A percentile compares a stretch with the other conserved stretches of the same genome.
Evolutionary conservation across 2,329 filamentous ascomycete genomes (phyloP).

Genomic region (Diaporthe longicolla): DNA sequence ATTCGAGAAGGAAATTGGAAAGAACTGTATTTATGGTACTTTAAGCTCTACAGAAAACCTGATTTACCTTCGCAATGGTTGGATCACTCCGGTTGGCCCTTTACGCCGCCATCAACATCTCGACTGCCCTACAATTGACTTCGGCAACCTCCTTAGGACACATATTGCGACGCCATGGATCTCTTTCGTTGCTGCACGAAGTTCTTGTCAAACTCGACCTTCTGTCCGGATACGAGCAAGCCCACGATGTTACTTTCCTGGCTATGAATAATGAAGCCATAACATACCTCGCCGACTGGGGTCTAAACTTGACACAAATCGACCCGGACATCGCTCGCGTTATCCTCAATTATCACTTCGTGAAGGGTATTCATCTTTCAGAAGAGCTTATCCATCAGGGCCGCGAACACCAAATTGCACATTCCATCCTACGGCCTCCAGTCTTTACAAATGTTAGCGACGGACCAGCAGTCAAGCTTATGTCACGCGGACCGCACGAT

Average conservation of each 20-base stretch:
- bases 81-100: not conserved
- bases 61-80: not conserved
- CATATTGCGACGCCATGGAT: not conserved
- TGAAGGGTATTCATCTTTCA: constrained; percentile 4
- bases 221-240: not conserved
- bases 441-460: constrained; percentile 3
- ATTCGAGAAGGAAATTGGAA: not conserved
- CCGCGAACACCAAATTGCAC: not conserved
- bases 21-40: not conserved
- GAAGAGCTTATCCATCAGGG: not conserved
- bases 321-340: not conserved
- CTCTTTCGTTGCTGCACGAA: constrained; percentile 7
- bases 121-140: not conserved
- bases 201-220: not conserved
- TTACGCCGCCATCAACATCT: not conserved
- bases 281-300: constrained; percentile 9
- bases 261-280: constrained; percentile 8
- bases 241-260: not conserved
- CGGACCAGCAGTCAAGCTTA: not conserved
- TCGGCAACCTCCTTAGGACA: constrained; percentile 1
- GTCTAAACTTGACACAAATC: constrained; percentile 5
- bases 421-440: constrained; percentile 9
- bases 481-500: not conserved
- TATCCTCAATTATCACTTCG: not conserved
- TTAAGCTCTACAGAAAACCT: not conserved